phyloP scores from a whole-genome alignment of 2,329 filamentous ascomycete species.

The Colletotrichum abscissum region DNA sequence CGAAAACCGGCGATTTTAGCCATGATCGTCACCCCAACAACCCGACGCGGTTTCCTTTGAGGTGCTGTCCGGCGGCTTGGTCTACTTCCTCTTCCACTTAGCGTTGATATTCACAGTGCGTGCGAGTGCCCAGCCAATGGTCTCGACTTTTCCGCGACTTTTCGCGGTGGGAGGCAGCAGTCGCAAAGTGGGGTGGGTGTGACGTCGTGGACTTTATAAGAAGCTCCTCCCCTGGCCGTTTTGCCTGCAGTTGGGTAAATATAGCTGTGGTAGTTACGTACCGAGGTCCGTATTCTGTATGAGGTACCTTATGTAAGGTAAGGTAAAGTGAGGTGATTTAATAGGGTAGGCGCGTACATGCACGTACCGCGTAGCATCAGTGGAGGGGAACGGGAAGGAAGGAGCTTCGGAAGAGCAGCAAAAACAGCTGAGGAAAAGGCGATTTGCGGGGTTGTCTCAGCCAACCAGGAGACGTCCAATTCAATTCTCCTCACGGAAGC shows the following conservation, averaged over 20 bases:
- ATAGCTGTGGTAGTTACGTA: neutral
- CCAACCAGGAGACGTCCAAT: neutral
- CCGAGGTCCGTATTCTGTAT: neutral
- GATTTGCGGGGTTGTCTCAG: neutral
- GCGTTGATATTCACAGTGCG: neutral
- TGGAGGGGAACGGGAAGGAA: neutral
- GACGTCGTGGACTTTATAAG: constrained; percentile 15
- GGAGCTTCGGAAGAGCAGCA: neutral
- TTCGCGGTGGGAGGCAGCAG: neutral
- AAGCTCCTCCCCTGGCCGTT: constrained; percentile 9
- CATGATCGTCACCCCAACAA: neutral
- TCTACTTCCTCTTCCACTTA: constrained; percentile 5
- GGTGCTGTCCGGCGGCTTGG: neutral
- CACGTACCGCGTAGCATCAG: neutral
- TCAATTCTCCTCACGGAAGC: neutral
- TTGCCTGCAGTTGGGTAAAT: constrained; percentile 9
- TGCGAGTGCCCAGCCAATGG: neutral
- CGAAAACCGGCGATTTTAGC: neutral
- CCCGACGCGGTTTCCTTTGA: neutral
- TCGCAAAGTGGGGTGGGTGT: constrained; percentile 14
- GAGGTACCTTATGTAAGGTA: neutral
- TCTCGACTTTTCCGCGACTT: neutral
- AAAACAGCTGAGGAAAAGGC: neutral
- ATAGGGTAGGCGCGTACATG: neutral
- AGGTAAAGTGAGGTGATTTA: no score